Base-by-base conservation (phyloP, 306 rosid species). In the Vicia villosa region DNA sequence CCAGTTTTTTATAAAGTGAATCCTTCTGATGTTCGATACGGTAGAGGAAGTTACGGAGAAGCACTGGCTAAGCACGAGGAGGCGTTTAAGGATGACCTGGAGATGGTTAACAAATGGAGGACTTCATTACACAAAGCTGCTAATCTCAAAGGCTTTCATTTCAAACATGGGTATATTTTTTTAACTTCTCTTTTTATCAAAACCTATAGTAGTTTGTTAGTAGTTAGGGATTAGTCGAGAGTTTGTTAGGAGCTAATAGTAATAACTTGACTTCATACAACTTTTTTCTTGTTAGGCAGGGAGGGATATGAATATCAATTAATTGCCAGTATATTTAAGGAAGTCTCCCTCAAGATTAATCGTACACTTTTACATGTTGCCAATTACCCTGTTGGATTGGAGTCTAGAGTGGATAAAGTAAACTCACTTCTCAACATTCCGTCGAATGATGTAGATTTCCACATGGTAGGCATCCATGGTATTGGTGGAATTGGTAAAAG, bases 331-430 rank as follows among this genome's bases (percentile, higher is more conserved):
- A 54, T 54, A 1, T 16, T 54, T 21, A 5, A 54, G 34, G 17
- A 13, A 24, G 26, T 0, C 4, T 6, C 5, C n/a, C n/a, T n/a
- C n/a, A n/a, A n/a, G n/a, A n/a, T n/a, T n/a, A n/a, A n/a, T n/a
- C n/a, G n/a, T n/a, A n/a, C n/a, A n/a, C n/a, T n/a, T 22, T 54
- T 54, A 54, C 61, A 5, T 13, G 19, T 55, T 55, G 62, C 62
- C 5, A 11, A 12, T 24, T 55, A 55, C 9, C 62, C 62, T 12
- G 37, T 55, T 13, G 62, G 62, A 24, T 12, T 55, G 19, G 38
- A 55, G 38, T 55, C 62, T 55, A 37, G 37, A 24, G 62, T 55
- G 62, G 4, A 2, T 1, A 13, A 55, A 24, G 36, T 55, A 24
- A 26, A 5, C 10, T 55, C 62, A 28, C 62, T 55, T 24, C 10